Base-by-base conservation (phyloP, 345 rosid species). In the Bruguiera gymnorhiza region DNA sequence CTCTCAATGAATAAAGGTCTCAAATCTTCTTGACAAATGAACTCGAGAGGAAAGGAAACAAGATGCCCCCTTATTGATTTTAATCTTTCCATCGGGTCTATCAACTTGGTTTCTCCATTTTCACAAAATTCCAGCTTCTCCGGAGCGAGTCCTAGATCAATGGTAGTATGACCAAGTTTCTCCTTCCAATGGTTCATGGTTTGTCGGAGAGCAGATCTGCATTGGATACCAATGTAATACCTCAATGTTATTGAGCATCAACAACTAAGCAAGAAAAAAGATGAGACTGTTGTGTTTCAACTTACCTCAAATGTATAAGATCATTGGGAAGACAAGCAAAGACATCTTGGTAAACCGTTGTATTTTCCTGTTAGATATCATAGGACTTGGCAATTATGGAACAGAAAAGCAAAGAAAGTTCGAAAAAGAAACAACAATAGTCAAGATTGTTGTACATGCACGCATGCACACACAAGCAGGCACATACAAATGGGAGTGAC, bases 291-390 rank as follows among this genome's bases (percentile, higher is more conserved):
- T 8, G 4, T 21, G 3, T 52, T 60, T 16, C 9, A 29, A 13
- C 16, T 2, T 83, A 91, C 97, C 95, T 88, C 19, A 90, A 85
- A 65, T 73, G 86, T 73, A 91, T 83, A 13, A 66, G 81, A 55
- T 94, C 96, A 63, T 84, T 91, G 2, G 97, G 97, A 34, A 94
- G 82, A 84, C 97, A 94, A 75, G 86, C 80, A 68, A 94, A 94
- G 65, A 91, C 95, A 39, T 85, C 87, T 23, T 88, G 84, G 78
- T 89, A 94, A 34, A 88, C 88, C 52, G 36, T 77, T 24, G 86
- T 75, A 74, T 94, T 94, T 5, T 69, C 80, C 89, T 88, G 82
- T 68, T 23, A 23, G 54, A 75, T 48, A 26, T 54, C 50, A 43
- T 13, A 13, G 50, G 50, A 43, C 50, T 43, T 13, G 15, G 19